Evolutionary conservation across 2,329 filamentous ascomycete genomes (phyloP), one percentile per base, ranked within the genome.

Genomic region (Nigrograna mackinnonii): DNA sequence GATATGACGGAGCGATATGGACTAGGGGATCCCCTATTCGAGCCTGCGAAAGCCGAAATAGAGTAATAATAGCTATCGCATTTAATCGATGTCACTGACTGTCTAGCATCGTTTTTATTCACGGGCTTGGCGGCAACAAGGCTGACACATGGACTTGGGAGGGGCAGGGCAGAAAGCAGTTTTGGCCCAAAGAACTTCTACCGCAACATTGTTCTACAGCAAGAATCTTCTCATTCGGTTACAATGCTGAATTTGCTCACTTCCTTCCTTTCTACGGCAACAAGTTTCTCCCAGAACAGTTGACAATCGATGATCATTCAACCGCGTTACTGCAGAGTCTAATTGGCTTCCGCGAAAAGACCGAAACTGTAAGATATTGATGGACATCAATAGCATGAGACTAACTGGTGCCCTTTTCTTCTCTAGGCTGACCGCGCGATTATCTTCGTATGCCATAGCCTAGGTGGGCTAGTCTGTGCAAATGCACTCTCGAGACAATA

Each of bases 191-290:
- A 34, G 49, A 52, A 32, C 32, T 52, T 7, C 43, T 52, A 6
- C 43, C 49, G n/a, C 14, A 52, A 26, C 31, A 34, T 9, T 47
- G 43, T 22, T 37, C 40, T 30, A 47, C 40, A 7, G 46, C 49
- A 36, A 39, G 46, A 16, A 52, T 52, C 13, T 41, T 52, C 22
- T 44, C 49, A 5, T 52, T 49, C 36, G 46, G 49, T 6, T 52
- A 52, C 35, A 41, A 49, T 36, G 37, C 46, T 5, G 35, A 45
- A 5, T 47, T 47, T 19, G 43, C 37, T 19, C 41, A 46, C 35
- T 46, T 51, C 42, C 43, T 38, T 28, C 36, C 31, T 20, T 43
- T 45, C 33, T 43, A 36, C 33, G 38, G 33, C 17, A 34, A 31
- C 28, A 42, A 36, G 22, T 31, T 30, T 26, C 37, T 39, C 30